Evolutionary conservation across 495 filamentous ascomycete genomes (phyloP).

Genomic region (Neurospora discreta): DNA sequence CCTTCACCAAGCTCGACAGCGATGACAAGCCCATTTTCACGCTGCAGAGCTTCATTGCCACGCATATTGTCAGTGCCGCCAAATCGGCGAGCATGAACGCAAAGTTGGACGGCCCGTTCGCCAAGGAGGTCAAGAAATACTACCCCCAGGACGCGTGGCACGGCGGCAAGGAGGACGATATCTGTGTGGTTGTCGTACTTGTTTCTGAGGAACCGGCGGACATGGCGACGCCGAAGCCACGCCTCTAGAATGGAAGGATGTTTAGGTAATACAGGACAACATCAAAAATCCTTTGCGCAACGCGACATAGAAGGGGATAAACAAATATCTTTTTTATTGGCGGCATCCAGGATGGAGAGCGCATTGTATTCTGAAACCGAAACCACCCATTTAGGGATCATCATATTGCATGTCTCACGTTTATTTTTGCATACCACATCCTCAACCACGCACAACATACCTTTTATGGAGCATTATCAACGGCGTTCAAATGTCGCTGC

Average conservation of each 20-base stretch:
- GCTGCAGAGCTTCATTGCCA: slow-evolving; percentile 71
- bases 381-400: neutral
- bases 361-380: neutral
- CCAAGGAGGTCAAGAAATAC: slow-evolving; percentile 78
- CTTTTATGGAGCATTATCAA: neutral
- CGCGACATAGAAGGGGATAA: neutral
- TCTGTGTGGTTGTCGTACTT: slow-evolving; percentile 66
- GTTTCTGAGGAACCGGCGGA: slow-evolving; percentile 44
- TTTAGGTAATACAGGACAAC: neutral
- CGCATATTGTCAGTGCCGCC: slow-evolving; percentile 64
- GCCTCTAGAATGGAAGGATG: neutral
- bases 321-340: neutral
- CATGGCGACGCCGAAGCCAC: slow-evolving; percentile 20
- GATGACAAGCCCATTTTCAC: slow-evolving; percentile 18
- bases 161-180: slow-evolving; percentile 88
- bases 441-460: neutral
- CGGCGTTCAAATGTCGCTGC: neutral
- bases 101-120: slow-evolving; percentile 81
- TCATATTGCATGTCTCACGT: neutral
- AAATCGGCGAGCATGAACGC: slow-evolving; percentile 72
- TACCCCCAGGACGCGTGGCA: slow-evolving; percentile 74
- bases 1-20: slow-evolving; percentile 36
- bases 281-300: neutral
- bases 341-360: neutral
- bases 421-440: neutral